phyloP scores from a whole-genome alignment of 805 yeast genomes.

The Candida silvicultrix region DNA sequence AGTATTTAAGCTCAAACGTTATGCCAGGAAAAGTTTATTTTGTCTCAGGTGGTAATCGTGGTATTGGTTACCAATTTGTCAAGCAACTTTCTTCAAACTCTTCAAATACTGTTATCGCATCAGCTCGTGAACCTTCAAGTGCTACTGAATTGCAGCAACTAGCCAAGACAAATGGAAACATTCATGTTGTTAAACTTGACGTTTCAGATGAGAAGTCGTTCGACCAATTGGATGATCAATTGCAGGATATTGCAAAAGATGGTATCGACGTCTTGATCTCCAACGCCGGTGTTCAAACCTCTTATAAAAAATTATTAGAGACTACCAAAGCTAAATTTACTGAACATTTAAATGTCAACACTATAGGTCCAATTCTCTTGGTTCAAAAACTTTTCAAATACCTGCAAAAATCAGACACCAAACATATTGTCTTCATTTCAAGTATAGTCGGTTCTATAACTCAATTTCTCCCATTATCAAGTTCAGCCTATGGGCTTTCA shows the following conservation, averaged over 20 bases:
- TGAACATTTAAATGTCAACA: conserved; percentile 12
- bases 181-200: conserved; percentile 16
- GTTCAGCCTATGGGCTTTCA: conserved; percentile 26
- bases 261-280: conserved; percentile 20
- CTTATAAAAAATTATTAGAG: not conserved
- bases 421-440: conserved; percentile 22
- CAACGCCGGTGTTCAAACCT: conserved; percentile 14
- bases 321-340: not conserved
- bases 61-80: not conserved
- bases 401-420: conserved; percentile 10
- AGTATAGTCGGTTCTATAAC: conserved; percentile 20
- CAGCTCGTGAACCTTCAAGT: conserved; percentile 6
- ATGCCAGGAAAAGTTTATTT: not conserved
- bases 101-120: not conserved
- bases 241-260: not conserved
- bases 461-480: conserved; percentile 7
- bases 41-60: not conserved
- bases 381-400: conserved; percentile 15
- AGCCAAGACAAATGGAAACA: conserved; percentile 7
- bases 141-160: conserved; percentile 6
- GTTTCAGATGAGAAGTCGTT: conserved; percentile 10
- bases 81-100: not conserved
- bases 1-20: too few relatives aligned
- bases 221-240: conserved; percentile 1
- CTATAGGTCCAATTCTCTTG: conserved; percentile 16